Base-by-base conservation (phyloP, 1,284 basidiomycete genomes). In the Malassezia arunalokei region DNA sequence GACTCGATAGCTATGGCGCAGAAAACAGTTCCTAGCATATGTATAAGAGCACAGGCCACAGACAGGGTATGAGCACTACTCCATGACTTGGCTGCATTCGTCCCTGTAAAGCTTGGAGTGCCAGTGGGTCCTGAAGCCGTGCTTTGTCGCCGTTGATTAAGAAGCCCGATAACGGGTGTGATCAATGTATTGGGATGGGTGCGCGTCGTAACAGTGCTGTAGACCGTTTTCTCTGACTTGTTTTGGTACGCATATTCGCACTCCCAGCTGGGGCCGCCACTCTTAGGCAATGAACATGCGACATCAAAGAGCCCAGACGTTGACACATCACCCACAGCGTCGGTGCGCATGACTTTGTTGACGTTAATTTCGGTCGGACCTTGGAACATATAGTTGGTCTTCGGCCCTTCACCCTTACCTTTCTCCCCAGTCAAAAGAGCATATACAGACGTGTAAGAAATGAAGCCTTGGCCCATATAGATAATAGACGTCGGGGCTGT, bases 381-480 rank as follows among this genome's bases (percentile, higher is more conserved):
- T 12, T 40, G 31, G 40, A 45, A 55, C 33, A 50, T 39, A 32
- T 49, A 55, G 12, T 43, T 33, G n/a, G 53, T 55, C 31, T 42
- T 30, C 0, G 43, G 41, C 8, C 46, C 52, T 6, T 41, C 32
- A 29, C 31, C 47, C 14, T 17, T 44, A 24, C 46, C 35, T 3
- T 28, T 20, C 5, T 9, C 29, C 15, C 52, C 52, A 2, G 47
- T 54, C 28, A 54, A 30, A 6, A 55, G 27, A 8, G 43, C 43
- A 32, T 49, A 55, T 6, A 55, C 44, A 6, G 53, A 38, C 6
- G 53, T 42, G 27, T 50, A 28, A 3, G 48, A 8, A 29, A 32
- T 15, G 44, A 40, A 41, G 17, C 53, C 53, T 11, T 27, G 15
- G 38, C 53, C 53, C 5, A 28, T 20, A 15, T 55, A 55, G 27